phyloP scores from a whole-genome alignment of 139 green algal genomes.

The Chlamydomonas incerta region DNA sequence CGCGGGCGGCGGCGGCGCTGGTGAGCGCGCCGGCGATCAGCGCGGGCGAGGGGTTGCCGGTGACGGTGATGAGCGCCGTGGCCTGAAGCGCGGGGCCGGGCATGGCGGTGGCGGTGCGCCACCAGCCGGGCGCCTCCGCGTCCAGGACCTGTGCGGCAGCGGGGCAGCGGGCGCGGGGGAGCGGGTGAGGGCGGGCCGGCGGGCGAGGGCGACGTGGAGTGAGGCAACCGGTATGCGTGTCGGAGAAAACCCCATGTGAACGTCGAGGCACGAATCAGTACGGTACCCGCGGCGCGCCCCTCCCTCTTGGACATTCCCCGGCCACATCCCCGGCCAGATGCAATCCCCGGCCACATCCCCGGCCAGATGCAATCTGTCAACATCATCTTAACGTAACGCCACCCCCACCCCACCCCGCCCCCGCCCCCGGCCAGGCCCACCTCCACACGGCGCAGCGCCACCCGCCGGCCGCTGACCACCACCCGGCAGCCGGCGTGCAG shows the following conservation, averaged over 20 bases:
- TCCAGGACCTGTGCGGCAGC: conserved; percentile 33
- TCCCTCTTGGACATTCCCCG: too few relatives aligned
- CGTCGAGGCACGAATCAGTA: neutral
- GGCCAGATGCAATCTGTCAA: too few relatives aligned
- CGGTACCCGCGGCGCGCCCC: too few relatives aligned
- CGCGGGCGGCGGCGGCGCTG: neutral
- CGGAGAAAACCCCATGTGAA: neutral
- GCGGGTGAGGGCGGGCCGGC: neutral
- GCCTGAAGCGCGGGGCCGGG: conserved; percentile 12
- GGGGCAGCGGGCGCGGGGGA: too few relatives aligned
- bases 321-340: too few relatives aligned
- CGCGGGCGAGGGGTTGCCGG: neutral
- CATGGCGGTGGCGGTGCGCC: conserved; percentile 9
- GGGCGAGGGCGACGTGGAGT: neutral
- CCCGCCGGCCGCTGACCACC: conserved; percentile 8
- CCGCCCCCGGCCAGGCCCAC: too few relatives aligned
- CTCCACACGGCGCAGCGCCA: conserved; percentile 22
- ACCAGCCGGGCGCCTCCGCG: conserved; percentile 8
- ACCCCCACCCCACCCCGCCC: too few relatives aligned
- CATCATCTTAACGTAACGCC: too few relatives aligned
- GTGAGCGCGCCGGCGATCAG: neutral
- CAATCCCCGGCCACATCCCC: too few relatives aligned
- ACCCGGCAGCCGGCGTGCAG: conserved; percentile 6
- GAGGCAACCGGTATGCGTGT: neutral
- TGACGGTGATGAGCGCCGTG: conserved; percentile 15